phyloP scores from a whole-genome alignment of 805 yeast genomes.

The Pichia gijzeniarum region DNA sequence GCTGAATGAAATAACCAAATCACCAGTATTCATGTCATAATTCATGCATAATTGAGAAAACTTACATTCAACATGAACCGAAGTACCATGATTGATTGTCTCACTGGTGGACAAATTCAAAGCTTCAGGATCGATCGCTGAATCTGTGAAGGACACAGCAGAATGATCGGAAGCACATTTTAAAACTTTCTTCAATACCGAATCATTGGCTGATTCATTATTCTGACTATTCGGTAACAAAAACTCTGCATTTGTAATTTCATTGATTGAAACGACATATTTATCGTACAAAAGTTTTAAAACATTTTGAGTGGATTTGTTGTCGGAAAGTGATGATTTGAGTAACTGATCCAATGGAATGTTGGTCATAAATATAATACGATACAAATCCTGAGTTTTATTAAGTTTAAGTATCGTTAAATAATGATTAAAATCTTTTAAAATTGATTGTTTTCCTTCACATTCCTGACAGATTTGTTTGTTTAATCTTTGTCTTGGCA shows the following conservation, averaged over 20 bases:
- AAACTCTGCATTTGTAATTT: constrained; percentile 27
- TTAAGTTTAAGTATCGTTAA: constrained; percentile 23
- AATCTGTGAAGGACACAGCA: constrained; percentile 13
- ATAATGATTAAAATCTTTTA: constrained; percentile 22
- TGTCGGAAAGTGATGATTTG: constrained; percentile 18
- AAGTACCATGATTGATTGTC: constrained; percentile 6
- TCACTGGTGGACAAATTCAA: constrained; percentile 11
- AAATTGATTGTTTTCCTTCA: constrained; percentile 19
- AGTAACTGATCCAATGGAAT: constrained; percentile 18
- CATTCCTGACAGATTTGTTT: constrained; percentile 23
- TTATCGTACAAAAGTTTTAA: constrained; percentile 24
- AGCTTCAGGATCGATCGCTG: constrained; percentile 22
- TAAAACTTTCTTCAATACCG: constrained; percentile 12
- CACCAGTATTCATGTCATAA: constrained; percentile 23
- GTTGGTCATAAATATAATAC: constrained; percentile 21
- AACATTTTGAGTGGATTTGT: constrained; percentile 20
- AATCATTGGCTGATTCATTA: constrained; percentile 3
- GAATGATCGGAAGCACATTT: constrained; percentile 20
- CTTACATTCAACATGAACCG: constrained; percentile 18
- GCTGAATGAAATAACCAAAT: constrained; percentile 25
- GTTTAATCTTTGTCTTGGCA: constrained; percentile 9
- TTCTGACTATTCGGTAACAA: constrained; percentile 14
- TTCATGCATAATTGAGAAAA: constrained; percentile 24
- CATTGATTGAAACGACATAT: constrained; percentile 26
- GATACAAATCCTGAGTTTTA: constrained; percentile 20